phyloP scores from a whole-genome alignment of 2,329 filamentous ascomycete species.

The Trichoderma citrinoviride region DNA sequence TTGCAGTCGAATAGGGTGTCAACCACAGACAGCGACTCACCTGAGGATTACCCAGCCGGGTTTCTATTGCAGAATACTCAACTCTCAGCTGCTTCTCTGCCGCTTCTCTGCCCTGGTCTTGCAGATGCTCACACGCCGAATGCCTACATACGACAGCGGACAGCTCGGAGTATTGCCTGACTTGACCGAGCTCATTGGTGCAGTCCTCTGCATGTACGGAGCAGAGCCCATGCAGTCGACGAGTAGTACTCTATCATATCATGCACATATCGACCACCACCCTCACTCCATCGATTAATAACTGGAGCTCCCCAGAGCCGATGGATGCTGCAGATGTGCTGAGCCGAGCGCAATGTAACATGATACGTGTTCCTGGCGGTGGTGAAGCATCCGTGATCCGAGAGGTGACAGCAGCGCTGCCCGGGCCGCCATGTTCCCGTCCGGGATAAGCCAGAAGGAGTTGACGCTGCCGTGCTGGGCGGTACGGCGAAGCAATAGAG shows the following conservation, averaged over 20 bases:
- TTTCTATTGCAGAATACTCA: background rate
- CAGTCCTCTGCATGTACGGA: background rate
- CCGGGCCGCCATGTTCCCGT: background rate
- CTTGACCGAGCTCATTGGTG: background rate
- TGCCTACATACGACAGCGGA: background rate
- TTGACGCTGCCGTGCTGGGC: too few relatives aligned
- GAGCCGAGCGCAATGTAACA: slow-evolving; percentile 9
- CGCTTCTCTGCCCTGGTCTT: background rate
- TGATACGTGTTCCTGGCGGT: slow-evolving; percentile 17
- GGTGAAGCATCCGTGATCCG: background rate
- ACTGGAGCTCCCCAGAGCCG: background rate
- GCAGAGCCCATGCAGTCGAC: background rate
- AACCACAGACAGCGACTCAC: background rate
- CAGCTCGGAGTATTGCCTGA: background rate
- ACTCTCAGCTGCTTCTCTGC: background rate
- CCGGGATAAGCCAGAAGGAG: background rate
- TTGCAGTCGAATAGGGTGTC: too few relatives aligned
- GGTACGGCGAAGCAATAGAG: too few relatives aligned
- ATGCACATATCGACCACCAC: background rate
- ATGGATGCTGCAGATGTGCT: background rate
- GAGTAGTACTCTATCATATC: background rate
- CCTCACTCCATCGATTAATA: background rate
- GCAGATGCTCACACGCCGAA: background rate
- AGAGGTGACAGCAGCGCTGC: background rate
- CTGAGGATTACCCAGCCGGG: background rate